Evolutionary conservation across 1,284 basidiomycete species (phyloP).

Genomic region (Cutaneotrichosporon dermatis): DNA sequence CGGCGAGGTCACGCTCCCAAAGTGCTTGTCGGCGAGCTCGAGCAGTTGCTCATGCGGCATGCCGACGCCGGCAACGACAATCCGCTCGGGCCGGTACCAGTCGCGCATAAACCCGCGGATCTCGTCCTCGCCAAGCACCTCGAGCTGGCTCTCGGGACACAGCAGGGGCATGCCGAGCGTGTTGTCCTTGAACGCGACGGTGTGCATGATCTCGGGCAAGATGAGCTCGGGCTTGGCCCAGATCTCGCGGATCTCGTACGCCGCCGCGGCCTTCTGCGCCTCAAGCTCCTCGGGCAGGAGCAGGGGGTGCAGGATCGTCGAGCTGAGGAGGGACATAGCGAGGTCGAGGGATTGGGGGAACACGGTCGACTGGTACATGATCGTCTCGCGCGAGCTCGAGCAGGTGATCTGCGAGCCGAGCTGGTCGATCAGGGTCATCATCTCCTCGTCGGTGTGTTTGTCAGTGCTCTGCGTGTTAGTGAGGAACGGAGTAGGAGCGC

Average conservation of each 20-base stretch:
- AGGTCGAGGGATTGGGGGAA: conserved; percentile 78
- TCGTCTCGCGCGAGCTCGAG: conserved; percentile 85
- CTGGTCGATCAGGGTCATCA: conserved; percentile 75
- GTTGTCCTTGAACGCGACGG: conserved; percentile 71
- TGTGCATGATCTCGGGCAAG: conserved; percentile 86
- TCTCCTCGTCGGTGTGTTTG: conserved; percentile 59
- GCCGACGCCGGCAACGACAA: conserved; percentile 91
- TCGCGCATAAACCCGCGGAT: conserved; percentile 67
- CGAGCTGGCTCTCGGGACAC: conserved; percentile 79
- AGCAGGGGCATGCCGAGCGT: conserved; percentile 85
- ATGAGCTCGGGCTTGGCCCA: conserved; percentile 88
- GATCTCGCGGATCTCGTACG: conserved; percentile 90
- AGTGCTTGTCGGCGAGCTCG: conserved; percentile 74
- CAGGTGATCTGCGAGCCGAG: conserved; percentile 91
- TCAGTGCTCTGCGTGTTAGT: conserved; percentile 45
- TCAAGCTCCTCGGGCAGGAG: conserved; percentile 76
- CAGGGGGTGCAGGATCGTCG: conserved; percentile 78
- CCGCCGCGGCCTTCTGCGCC: conserved; percentile 77
- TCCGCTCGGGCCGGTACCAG: conserved; percentile 89
- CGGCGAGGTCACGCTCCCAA: conserved; percentile 62
- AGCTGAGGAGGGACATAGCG: conserved; percentile 82
- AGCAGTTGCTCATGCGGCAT: conserved; percentile 86
- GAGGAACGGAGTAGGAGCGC: no score
- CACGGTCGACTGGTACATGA: conserved; percentile 97
- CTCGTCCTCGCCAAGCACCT: conserved; percentile 61